phyloP scores from a whole-genome alignment of 331 rosid genomes.

The Saraca asoca region DNA sequence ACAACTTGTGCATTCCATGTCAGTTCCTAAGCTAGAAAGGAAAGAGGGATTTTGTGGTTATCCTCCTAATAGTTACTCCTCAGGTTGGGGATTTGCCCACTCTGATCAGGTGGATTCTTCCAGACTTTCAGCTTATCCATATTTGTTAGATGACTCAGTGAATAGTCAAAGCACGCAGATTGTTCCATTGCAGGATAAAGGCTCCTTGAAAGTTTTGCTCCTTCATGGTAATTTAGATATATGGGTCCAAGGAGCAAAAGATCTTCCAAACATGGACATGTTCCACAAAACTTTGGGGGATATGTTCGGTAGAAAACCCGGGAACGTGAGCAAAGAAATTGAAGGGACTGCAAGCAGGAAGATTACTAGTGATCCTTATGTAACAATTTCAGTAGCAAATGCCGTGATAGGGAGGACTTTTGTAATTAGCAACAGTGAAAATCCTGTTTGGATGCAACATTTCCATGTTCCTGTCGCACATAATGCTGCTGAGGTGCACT shows the following conservation, averaged over 20 bases:
- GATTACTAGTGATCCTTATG: conserved; percentile 96
- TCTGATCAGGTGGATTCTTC: conserved; percentile 39
- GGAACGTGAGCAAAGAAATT: conserved; percentile 52
- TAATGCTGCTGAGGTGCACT: conserved; percentile 72
- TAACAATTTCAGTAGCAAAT: conserved; percentile 59
- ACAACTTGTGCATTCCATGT: conserved; percentile 35
- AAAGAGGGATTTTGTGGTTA: conserved; percentile 48
- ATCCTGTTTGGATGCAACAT: conserved; percentile 88
- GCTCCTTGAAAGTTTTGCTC: conserved; percentile 72
- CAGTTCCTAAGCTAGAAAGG: conserved; percentile 46
- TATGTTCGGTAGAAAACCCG: conserved; percentile 60
- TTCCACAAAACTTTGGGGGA: conserved; percentile 90
- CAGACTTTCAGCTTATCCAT: conserved; percentile 39
- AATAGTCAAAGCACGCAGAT: conserved; percentile 59
- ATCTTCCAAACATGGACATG: conserved; percentile 98
- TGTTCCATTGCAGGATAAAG: conserved; percentile 65
- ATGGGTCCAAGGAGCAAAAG: conserved; percentile 65
- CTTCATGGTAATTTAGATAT: conserved; percentile 91
- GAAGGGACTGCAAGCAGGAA: conserved; percentile 58
- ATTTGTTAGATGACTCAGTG: conserved; percentile 55
- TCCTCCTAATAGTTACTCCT: conserved; percentile 48
- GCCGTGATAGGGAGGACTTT: conserved; percentile 93
- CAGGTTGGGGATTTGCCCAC: conserved; percentile 41
- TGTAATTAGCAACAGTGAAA: conserved; percentile 87
- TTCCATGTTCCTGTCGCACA: conserved; percentile 90